Evolutionary conservation across 2,329 filamentous ascomycete genomes (phyloP).

Genomic region (Colletotrichum liriopes): DNA sequence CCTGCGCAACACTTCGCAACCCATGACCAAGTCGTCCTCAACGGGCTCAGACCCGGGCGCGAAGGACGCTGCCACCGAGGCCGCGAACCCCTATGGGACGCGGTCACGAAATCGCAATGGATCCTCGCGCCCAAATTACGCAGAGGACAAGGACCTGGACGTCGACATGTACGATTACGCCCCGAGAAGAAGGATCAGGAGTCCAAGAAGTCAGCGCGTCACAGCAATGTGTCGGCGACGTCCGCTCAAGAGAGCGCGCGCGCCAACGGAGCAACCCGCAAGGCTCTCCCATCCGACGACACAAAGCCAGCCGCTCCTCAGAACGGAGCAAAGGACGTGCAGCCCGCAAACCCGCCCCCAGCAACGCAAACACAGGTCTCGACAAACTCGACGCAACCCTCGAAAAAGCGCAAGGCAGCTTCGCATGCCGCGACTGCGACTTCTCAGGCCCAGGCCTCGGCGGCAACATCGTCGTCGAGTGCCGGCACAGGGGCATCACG

Average conservation of each 20-base stretch:
- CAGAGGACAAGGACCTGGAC: slow-evolving; percentile 92
- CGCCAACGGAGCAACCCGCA: slow-evolving; percentile 57
- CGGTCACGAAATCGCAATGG: slow-evolving; percentile 91
- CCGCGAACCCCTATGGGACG: slow-evolving; percentile 86
- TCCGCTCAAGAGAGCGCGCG: slow-evolving; percentile 55
- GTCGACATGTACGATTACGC: slow-evolving; percentile 85
- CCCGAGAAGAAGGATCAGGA: slow-evolving; percentile 70
- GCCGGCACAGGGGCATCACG: slow-evolving; percentile 52
- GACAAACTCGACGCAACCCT: slow-evolving; percentile 62
- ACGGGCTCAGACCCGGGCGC: slow-evolving; percentile 61
- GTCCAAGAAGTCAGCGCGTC: slow-evolving; percentile 70
- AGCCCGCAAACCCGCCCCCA: slow-evolving; percentile 44
- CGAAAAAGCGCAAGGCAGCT: slow-evolving; percentile 90
- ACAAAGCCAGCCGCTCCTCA: slow-evolving; percentile 54
- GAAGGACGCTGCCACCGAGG: slow-evolving; percentile 66
- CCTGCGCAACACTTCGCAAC: slow-evolving; percentile 54
- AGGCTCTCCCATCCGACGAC: slow-evolving; percentile 58
- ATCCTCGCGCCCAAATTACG: slow-evolving; percentile 90
- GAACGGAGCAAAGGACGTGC: slow-evolving; percentile 57
- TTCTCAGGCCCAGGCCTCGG: slow-evolving; percentile 42
- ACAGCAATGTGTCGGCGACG: slow-evolving; percentile 57
- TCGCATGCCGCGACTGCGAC: slow-evolving; percentile 39
- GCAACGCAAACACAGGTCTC: slow-evolving; percentile 64
- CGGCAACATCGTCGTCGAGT: slow-evolving; percentile 48
- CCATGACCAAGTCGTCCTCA: slow-evolving; percentile 65